Evolutionary conservation across 2,329 filamentous ascomycete species (phyloP).

Genomic region (Parastagonospora nodorum): DNA sequence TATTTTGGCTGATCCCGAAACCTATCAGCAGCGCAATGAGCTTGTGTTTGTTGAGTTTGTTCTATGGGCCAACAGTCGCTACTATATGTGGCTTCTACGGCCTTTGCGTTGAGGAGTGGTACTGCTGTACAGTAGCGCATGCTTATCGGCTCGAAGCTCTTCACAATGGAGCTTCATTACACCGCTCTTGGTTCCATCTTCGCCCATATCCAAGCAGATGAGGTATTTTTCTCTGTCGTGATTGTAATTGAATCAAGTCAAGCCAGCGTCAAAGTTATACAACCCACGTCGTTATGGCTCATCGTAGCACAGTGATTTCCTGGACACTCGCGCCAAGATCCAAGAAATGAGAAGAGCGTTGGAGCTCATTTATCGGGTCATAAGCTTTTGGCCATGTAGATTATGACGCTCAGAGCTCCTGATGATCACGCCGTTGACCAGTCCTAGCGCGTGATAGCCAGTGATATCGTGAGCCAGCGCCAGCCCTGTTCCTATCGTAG

Average conservation of each 20-base stretch:
- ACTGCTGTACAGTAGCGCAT: conserved; percentile 52
- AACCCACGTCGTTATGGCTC: conserved; percentile 27
- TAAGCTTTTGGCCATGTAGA: too few species aligned
- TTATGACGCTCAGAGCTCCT: too few species aligned
- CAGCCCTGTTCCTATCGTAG: too few species aligned
- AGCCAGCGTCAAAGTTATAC: conserved; percentile 27
- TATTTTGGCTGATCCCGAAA: conserved; percentile 34
- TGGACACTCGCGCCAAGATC: conserved; percentile 7
- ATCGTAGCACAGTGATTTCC: conserved; percentile 27
- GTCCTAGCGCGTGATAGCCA: too few species aligned
- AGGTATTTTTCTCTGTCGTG: conserved; percentile 60
- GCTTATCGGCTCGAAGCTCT: conserved; percentile 59
- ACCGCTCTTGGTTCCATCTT: conserved; percentile 62
- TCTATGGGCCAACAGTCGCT: conserved; percentile 64
- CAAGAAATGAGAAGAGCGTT: background rate
- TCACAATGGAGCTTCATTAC: conserved; percentile 54
- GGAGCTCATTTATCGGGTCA: too few species aligned
- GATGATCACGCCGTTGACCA: too few species aligned
- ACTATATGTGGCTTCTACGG: conserved; percentile 45
- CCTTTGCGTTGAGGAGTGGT: background rate
- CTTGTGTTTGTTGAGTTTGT: conserved; percentile 62
- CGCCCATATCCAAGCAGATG: conserved; percentile 62
- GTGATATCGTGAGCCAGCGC: too few species aligned
- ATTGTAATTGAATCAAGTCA: conserved; percentile 57
- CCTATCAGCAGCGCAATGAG: conserved; percentile 55